Evolutionary conservation across 2,329 filamentous ascomycete species (phyloP), one percentile per base, ranked within the genome.

Genomic region (Fusarium mexicanum): DNA sequence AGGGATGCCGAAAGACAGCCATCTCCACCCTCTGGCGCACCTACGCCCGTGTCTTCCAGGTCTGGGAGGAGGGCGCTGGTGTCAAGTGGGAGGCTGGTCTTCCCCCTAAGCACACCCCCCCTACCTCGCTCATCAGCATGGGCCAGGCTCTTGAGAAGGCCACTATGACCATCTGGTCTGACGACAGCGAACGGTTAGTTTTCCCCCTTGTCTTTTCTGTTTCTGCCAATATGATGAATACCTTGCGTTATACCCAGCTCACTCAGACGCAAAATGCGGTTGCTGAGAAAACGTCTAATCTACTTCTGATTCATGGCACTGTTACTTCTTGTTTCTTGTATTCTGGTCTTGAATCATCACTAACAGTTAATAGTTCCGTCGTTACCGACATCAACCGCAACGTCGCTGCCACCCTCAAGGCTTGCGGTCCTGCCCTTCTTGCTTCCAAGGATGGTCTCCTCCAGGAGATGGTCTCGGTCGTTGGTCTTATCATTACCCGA

Each of bases 171-270:
- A 87, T 96, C 75, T 98, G 96, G 94, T 87, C 92, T 73, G 94
- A 97, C 77, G 96, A 99, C 84, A 90, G 91, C 81, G 96, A 99
- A 84, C 91, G 95, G 95, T 98, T 93, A 81, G 96, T 94, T 75
- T 24, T 37, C 18, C 33, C 50, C 57, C 43, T 71, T 70, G 59
- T 64, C 31, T 64, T 65, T 66, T 72, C 67, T 71, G 64, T 72
- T 78, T 64, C 59, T 75, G 59, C 80, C 82, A 81, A 85, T 80
- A 92, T 94, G 95, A 98, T 98, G 95, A 98, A 68, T 87, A 90
- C 87, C 84, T 86, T 90, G 91, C 94, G 94, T 95, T 95, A 96
- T 90, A 96, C 96, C 95, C 95, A 98, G 95, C 95, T 98, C 96
- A 98, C 95, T 98, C 94, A 94, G 93, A 98, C 92, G 92, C 94